Percentiles rank a stretch among this genome's conserved stretches.
Evolutionary conservation across 2,329 filamentous ascomycete species (phyloP).

Genomic region (Sodiomyces alkalinus): DNA sequence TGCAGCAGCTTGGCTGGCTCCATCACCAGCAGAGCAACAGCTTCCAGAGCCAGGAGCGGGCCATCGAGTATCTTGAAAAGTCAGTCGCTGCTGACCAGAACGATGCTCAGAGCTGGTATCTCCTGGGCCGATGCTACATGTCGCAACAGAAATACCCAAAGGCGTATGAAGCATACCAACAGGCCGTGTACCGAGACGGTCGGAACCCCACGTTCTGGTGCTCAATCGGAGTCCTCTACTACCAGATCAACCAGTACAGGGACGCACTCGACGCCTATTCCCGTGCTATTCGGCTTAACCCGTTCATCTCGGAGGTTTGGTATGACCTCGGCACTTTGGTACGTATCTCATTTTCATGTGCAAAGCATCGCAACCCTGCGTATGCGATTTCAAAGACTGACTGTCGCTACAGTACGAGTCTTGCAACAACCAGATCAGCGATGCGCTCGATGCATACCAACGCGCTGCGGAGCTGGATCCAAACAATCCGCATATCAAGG

Average conservation of each 20-base stretch:
- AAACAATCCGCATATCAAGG: slow-evolving; percentile 88
- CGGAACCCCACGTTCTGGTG: slow-evolving; percentile 99
- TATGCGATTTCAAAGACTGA: slow-evolving; percentile 17
- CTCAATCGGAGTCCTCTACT: slow-evolving; percentile 96
- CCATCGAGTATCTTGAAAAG: slow-evolving; percentile 94
- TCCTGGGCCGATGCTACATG: slow-evolving; percentile 97
- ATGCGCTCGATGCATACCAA: slow-evolving; percentile 91
- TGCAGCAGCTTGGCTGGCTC: slow-evolving; percentile 95
- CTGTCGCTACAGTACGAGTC: slow-evolving; percentile 62
- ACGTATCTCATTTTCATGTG: slow-evolving; percentile 22
- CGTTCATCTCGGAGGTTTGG: slow-evolving; percentile 98
- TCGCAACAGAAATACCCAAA: slow-evolving; percentile 98
- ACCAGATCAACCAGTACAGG: slow-evolving; percentile 98
- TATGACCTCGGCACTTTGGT: slow-evolving; percentile 94
- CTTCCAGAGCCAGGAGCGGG: slow-evolving; percentile 85
- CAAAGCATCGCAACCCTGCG: too few relatives aligned
- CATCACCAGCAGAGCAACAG: slow-evolving; percentile 91
- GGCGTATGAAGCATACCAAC: slow-evolving; percentile 95
- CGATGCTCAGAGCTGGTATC: slow-evolving; percentile 97
- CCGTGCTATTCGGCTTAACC: slow-evolving; percentile 87
- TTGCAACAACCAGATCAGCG: slow-evolving; percentile 95
- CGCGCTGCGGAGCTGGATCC: slow-evolving; percentile 90
- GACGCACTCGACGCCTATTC: slow-evolving; percentile 97
- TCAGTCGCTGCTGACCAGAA: slow-evolving; percentile 86
- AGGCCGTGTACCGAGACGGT: slow-evolving; percentile 94